Evolutionary conservation across 2,329 filamentous ascomycete species (phyloP).

Genomic region (Nannizziopsis barbatae): DNA sequence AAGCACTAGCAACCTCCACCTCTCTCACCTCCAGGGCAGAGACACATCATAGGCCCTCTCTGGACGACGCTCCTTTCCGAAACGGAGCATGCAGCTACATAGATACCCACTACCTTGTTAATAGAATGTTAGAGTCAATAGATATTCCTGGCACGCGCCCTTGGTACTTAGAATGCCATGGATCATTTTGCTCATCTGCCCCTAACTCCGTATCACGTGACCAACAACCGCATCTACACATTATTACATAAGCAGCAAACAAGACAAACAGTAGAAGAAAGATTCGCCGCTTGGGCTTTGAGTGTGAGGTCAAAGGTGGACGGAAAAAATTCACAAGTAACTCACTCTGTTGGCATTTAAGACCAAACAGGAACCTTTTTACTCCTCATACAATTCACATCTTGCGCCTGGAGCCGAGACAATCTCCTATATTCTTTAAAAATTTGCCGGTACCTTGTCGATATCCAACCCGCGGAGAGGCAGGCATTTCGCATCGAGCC

Average conservation of each 20-base stretch:
- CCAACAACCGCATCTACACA: neutral
- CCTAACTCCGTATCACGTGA: too few species aligned
- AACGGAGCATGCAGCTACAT: neutral
- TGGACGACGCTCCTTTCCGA: neutral
- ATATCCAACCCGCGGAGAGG: constrained; percentile 1
- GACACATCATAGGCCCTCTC: neutral
- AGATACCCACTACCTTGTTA: too few species aligned
- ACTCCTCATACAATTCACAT: neutral
- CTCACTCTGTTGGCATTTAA: neutral
- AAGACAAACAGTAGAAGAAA: neutral
- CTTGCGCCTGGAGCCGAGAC: constrained; percentile 18
- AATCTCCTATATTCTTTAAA: neutral
- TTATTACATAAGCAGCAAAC: constrained; percentile 8
- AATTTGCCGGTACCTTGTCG: constrained; percentile 3
- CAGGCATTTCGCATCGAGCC: constrained; percentile 11
- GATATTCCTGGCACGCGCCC: too few species aligned
- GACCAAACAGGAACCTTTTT: neutral
- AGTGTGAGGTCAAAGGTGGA: neutral
- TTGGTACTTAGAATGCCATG: too few species aligned
- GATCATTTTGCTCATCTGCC: too few species aligned
- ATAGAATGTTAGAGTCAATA: too few species aligned
- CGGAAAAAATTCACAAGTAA: neutral
- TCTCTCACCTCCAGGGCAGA: neutral
- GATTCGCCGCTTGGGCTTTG: neutral
- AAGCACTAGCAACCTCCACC: constrained; percentile 27